Base-by-base conservation (phyloP, 345 rosid genomes). In the Anacardium occidentale region DNA sequence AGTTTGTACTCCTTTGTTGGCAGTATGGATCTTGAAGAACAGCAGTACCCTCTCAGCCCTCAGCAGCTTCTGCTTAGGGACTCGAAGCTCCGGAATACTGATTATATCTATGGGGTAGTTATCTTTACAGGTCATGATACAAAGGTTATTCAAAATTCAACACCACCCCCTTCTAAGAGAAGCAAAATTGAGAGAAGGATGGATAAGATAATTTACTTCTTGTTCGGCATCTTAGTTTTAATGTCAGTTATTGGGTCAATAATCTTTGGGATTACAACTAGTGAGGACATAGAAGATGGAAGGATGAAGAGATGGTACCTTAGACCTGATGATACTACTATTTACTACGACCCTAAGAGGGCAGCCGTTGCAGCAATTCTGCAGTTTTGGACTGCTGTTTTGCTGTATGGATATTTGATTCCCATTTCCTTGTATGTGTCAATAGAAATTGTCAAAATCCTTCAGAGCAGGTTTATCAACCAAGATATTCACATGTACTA, bases 371-470 rank as follows among this genome's bases (percentile, higher is more conserved):
- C 98, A 53, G 91, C 99, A 6, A 58, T 86, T 52, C 47, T 62
- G 66, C 96, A 90, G 66, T 94, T 94, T 77, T 70, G 92, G 70
- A 90, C 98, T 5, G 95, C 95, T 22, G 85, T 92, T 25, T 90
- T 94, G 98, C 74, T 94, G 64, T 94, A 92, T 74, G 83, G 97
- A 48, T 89, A 91, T 82, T 84, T 94, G 72, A 92, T 94, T n/a
- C 98, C 98, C 1, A 92, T 94, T 75, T 92, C 97, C 14, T 81
- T 94, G 73, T 94, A 94, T 61, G 97, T 94, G 10, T 94, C 98
- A 8, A 90, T 94, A 47, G 98, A 94, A 80, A 80, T 94, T 32
- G 98, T 94, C 54, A 94, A 94, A 78, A 86, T 89, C 72, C 97
- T 94, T 44, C 98, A 94, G 83, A 94, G 98, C 57, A 53, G 83